Evolutionary conservation across 2,329 filamentous ascomycete species (phyloP).

Genomic region (Cytospora paraplurivora): DNA sequence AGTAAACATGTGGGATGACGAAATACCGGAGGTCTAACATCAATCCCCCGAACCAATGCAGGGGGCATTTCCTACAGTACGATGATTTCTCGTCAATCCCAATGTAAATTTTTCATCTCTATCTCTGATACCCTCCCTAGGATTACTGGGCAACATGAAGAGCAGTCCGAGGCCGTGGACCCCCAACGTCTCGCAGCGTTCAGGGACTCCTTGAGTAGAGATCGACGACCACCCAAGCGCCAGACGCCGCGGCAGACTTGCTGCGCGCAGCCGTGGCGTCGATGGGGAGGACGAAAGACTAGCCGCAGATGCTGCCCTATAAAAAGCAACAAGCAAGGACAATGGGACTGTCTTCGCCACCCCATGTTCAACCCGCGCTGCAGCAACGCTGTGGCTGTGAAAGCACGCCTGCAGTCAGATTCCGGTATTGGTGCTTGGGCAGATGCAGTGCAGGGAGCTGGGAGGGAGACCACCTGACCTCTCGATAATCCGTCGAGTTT

Average conservation of each 20-base stretch:
- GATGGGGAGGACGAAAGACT: constrained; percentile 4
- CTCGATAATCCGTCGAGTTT: constrained; percentile 2
- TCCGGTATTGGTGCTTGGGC: background rate
- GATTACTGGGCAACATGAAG: background rate
- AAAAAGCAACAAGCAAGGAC: constrained; percentile 8
- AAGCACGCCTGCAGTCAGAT: constrained; percentile 6
- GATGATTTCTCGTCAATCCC: background rate
- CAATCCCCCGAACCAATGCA: background rate
- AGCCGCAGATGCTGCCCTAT: constrained; percentile 14
- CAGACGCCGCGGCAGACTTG: constrained; percentile 7
- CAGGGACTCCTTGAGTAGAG: background rate
- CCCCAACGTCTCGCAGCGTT: background rate
- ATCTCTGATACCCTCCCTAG: background rate
- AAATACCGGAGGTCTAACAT: background rate
- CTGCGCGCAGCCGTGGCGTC: constrained; percentile 7
- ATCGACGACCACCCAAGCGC: background rate
- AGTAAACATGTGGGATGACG: background rate
- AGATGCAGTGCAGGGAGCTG: background rate
- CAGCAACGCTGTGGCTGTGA: constrained; percentile 19
- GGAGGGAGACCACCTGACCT: background rate
- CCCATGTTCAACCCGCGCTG: constrained; percentile 14
- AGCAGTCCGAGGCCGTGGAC: background rate
- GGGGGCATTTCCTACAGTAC: background rate
- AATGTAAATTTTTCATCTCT: background rate
- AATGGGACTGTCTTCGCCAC: constrained; percentile 14